Base-by-base conservation (phyloP, 176 grass and related monocot genomes). In the Olyra latifolia region DNA sequence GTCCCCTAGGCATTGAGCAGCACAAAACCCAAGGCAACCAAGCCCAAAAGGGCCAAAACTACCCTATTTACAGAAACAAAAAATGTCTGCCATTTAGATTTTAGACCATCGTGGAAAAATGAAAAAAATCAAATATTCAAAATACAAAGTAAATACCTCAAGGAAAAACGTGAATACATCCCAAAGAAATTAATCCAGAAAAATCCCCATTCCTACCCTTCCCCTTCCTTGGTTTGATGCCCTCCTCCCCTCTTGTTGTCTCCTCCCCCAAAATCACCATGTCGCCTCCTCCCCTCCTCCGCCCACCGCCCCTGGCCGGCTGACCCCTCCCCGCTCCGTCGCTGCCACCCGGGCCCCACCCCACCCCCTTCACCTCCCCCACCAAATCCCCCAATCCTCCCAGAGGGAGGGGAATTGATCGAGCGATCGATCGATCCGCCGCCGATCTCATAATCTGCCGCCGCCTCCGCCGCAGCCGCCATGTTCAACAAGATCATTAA, bases 401-500 rank as follows among this genome's bases (percentile, higher is more conserved):
- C 2, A 32, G 64, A 13, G 66, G 47, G 22, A 48, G 65, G 35
- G 28, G 41, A 59, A 72, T 85, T 69, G 54, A 38, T 77, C 66
- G 48, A 25, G 69, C 60, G 59, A 71, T 23, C 80, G 57, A 72
- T 58, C 74, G 59, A 45, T 78, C 75, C 68, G 30, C 86, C 59
- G 75, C 68, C n/a, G 78, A 72, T 70, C 63, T 83, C 67, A 46
- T 46, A 65, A 75, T 65, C 73, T 50, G 13, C 81, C 48, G 28
- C 71, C 53, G 22, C 53, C 15, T 57, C 71, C 48, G 38, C 32
- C 32, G 32, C 53, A 10, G 65, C 49, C 41, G 74, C 80, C 62
- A 97, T 97, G 93, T 87, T 97, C 65, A 97, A 96, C 87, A 92
- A 89, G 90, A 89, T 93, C 83, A 97, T 97, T 80, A 97, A 97